These are phyloP conservation scores for Scorias spongiosa DNA, from an alignment of 2,329 filamentous ascomycete species.

Conservation along the genomic window DNA sequence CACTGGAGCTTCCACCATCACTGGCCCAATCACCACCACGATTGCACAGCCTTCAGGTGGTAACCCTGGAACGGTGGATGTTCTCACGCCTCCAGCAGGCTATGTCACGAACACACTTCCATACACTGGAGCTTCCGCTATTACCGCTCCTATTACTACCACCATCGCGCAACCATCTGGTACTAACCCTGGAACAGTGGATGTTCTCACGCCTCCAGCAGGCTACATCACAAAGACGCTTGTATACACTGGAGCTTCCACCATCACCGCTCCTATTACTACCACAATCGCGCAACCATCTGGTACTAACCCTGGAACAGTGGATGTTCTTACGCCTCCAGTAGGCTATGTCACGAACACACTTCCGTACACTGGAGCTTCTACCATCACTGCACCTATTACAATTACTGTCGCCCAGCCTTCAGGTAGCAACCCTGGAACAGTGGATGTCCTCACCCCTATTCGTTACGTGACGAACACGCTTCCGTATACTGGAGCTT, in stretches of 20 bases:
- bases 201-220: conserved; percentile 2
- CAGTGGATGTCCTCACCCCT: conserved; percentile 1
- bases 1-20: not conserved
- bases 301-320: not conserved
- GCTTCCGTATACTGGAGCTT: conserved; percentile 1
- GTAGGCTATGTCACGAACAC: not conserved
- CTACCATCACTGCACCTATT: conserved; percentile 1
- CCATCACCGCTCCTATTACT: conserved; percentile 2
- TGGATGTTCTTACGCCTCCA: not conserved
- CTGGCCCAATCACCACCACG: not conserved
- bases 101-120: not conserved
- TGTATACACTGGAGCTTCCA: not conserved
- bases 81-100: not conserved
- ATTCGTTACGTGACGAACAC: conserved; percentile 3
- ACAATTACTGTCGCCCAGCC: conserved; percentile 3
- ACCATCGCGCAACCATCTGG: not conserved
- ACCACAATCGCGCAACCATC: conserved; percentile 1
- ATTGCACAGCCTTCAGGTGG: not conserved
- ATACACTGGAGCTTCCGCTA: conserved; percentile 3
- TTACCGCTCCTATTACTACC: not conserved
- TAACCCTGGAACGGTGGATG: not conserved
- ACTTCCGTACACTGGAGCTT: conserved; percentile 1
- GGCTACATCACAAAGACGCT: not conserved
- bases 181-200: not conserved
- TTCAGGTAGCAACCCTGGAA: conserved; percentile 2